Evolutionary conservation across 805 yeast genomes (phyloP).

Genomic region (Kazachstania kunashirensis): DNA sequence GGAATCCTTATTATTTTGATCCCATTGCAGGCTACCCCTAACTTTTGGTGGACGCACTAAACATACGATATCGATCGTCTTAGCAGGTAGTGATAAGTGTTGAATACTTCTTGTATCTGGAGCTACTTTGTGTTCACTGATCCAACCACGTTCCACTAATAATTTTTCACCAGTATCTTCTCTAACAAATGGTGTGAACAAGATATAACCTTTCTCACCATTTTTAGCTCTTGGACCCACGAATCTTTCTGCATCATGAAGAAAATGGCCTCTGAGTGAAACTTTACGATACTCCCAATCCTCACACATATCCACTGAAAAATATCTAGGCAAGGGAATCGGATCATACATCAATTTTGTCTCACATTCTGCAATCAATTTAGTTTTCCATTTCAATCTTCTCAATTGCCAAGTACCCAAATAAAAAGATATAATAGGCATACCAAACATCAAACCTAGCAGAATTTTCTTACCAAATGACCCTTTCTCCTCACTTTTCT

Average conservation of each 20-base stretch:
- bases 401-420: conserved; percentile 90
- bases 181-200: conserved; percentile 75
- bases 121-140: conserved; percentile 52
- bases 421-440: conserved; percentile 80
- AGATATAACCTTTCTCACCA: conserved; percentile 63
- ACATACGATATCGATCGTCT: conserved; percentile 55
- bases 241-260: conserved; percentile 77
- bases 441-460: conserved; percentile 41
- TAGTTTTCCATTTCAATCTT: conserved; percentile 80
- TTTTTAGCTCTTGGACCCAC: conserved; percentile 82
- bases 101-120: conserved; percentile 51
- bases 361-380: conserved; percentile 73
- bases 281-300: conserved; percentile 80
- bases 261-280: conserved; percentile 64
- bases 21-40: conserved; percentile 58
- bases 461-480: conserved; percentile 25
- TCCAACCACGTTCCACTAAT: conserved; percentile 88
- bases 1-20: conserved; percentile 55
- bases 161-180: conserved; percentile 51
- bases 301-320: conserved; percentile 53
- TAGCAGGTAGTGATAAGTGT: conserved; percentile 66
- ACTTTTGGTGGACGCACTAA: conserved; percentile 59
- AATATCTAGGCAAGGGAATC: conserved; percentile 55
- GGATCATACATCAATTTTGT: conserved; percentile 69
- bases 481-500: conserved; percentile 26